phyloP scores from a whole-genome alignment of 2,329 filamentous ascomycete species.

The Zasmidium angulare region DNA sequence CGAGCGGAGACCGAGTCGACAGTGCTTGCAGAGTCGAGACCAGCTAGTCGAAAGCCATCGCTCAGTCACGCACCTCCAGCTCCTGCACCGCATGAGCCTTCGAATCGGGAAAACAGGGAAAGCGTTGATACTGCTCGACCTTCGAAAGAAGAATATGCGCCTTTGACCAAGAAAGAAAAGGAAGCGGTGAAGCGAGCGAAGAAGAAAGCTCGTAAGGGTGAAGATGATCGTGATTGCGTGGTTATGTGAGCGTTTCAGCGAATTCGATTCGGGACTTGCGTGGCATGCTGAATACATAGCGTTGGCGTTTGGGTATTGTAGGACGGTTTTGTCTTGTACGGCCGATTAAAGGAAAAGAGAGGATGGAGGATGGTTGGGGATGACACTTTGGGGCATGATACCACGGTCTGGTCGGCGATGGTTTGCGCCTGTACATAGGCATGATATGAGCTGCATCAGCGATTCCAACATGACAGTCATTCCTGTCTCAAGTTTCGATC shows the following conservation, averaged over 20 bases:
- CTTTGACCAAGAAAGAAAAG: constrained; percentile 32
- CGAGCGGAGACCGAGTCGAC: not conserved
- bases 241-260: constrained; percentile 38
- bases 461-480: too few species aligned
- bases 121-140: constrained; percentile 6
- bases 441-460: too few species aligned
- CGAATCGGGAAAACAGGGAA: not conserved
- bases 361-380: not conserved
- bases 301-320: constrained; percentile 10
- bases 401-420: not conserved
- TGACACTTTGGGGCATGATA: not conserved
- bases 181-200: constrained; percentile 27
- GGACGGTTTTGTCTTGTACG: not conserved
- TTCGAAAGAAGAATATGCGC: constrained; percentile 7
- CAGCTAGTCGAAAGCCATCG: not conserved
- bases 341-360: not conserved
- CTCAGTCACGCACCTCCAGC: constrained; percentile 7
- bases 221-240: constrained; percentile 44
- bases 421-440: not conserved
- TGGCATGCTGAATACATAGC: constrained; percentile 4
- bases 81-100: not conserved
- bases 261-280: not conserved
- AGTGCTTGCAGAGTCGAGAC: not conserved
- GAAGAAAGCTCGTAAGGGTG: constrained; percentile 27
- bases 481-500: too few species aligned